phyloP scores from a whole-genome alignment of 2,329 filamentous ascomycete genomes.

The Dactylellina cionopaga region DNA sequence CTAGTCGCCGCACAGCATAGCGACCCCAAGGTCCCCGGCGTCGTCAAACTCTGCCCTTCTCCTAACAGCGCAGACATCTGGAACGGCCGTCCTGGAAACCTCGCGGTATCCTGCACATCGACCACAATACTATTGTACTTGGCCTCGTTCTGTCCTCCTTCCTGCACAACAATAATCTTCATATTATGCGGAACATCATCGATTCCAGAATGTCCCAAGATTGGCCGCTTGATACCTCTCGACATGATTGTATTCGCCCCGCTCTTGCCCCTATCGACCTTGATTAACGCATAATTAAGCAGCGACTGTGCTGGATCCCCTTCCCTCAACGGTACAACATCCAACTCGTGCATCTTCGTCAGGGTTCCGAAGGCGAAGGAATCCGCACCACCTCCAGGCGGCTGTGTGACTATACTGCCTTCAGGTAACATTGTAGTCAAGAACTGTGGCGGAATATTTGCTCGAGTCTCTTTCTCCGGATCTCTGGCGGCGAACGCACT shows the following conservation, averaged over 20 bases:
- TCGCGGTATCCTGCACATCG: conserved; percentile 29
- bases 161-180: conserved; percentile 21
- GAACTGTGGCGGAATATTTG: conserved; percentile 35
- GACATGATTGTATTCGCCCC: conserved; percentile 23
- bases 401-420: conserved; percentile 34
- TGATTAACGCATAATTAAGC: conserved; percentile 43
- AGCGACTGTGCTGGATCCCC: neutral
- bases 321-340: conserved; percentile 14
- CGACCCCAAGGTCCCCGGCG: conserved; percentile 28
- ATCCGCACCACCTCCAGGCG: conserved; percentile 11
- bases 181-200: conserved; percentile 17
- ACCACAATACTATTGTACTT: conserved; percentile 31
- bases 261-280: conserved; percentile 32
- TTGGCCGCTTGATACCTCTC: conserved; percentile 12
- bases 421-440: conserved; percentile 34
- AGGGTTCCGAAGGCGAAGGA: conserved; percentile 34
- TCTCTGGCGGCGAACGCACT: conserved; percentile 34
- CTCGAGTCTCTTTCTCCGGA: conserved; percentile 29
- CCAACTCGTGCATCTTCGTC: conserved; percentile 31
- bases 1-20: conserved; percentile 26
- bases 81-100: conserved; percentile 41
- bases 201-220: neutral
- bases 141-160: conserved; percentile 21
- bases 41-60: conserved; percentile 25
- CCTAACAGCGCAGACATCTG: conserved; percentile 40